Conservation (phyloP, 768 basidiomycete species). For the Sutorius australiensis region DNA sequence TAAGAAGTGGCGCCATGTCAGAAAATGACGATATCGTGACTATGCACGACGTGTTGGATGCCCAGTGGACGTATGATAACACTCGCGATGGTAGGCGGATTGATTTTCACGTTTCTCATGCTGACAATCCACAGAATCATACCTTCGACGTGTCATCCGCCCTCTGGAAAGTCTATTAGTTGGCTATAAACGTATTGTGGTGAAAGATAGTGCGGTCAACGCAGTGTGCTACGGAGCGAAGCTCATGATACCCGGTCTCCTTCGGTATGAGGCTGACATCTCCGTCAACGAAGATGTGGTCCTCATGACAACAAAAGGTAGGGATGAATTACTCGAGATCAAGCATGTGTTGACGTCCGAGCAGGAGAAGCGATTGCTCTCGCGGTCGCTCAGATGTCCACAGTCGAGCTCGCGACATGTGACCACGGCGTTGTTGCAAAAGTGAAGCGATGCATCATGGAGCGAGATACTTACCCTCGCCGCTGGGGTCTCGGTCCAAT, state of each 20-base stretch:
- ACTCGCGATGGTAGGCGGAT: conserved; percentile 78
- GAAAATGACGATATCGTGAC: conserved; percentile 99
- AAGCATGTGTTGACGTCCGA: conserved; percentile 3
- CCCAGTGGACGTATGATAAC: conserved; percentile 98
- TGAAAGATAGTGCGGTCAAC: conserved; percentile 98
- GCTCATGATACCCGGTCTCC: conserved; percentile 97
- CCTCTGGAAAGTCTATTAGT: conserved; percentile 92
- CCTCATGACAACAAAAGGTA: conserved; percentile 97
- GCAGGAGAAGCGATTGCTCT: conserved; percentile 90
- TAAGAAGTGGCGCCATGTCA: conserved; percentile 92
- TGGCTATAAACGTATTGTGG: conserved; percentile 97
- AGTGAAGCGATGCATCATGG: conserved; percentile 99
- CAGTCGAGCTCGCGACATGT: conserved; percentile 95
- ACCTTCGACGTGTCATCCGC: conserved; percentile 90
- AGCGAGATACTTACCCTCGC: conserved; percentile 95
- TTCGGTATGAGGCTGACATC: conserved; percentile 95
- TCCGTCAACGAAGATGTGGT: conserved; percentile 94
- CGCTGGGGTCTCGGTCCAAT: conserved; percentile 99
- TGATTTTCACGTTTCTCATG: conserved; percentile 1
- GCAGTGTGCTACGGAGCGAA: conserved; percentile 99
- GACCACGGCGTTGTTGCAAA: conserved; percentile 99
- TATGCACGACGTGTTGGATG: conserved; percentile 99
- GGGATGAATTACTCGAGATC: neutral
- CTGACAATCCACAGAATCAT: conserved; percentile 64
- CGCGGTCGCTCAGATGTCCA: conserved; percentile 96